Percentiles rank a stretch among this genome's conserved stretches.
Conservation (phyloP, 176 grass and related monocot genomes). For the Alopecurus myosuroides region DNA sequence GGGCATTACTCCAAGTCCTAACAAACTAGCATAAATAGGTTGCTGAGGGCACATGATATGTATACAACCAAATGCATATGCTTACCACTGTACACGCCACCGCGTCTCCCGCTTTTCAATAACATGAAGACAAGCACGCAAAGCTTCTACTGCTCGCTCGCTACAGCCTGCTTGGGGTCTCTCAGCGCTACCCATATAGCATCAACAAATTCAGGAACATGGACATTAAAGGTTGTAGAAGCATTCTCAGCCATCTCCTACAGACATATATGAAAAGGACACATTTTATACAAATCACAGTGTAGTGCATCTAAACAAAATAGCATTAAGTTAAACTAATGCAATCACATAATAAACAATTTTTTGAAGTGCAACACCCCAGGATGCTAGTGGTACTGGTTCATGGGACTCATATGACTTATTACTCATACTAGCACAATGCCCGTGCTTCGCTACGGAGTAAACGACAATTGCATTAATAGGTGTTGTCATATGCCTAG, state of each 20-base stretch:
- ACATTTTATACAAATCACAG: conserved; percentile 13
- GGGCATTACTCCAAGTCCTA: background rate
- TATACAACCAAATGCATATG: conserved; percentile 6
- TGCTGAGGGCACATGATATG: background rate
- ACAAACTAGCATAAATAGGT: background rate
- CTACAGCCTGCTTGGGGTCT: conserved; percentile 81
- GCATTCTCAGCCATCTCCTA: conserved; percentile 99
- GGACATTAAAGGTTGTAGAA: conserved; percentile 98
- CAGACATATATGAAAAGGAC: background rate
- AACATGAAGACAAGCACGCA: conserved; percentile 91
- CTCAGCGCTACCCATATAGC: conserved; percentile 94
- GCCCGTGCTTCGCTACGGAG: no score
- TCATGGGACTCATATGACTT: background rate
- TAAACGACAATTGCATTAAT: no score
- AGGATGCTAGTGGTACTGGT: background rate
- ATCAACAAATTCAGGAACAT: conserved; percentile 98
- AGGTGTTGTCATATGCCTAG: no score
- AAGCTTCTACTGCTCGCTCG: conserved; percentile 87
- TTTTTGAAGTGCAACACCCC: background rate
- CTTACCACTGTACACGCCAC: conserved; percentile 98
- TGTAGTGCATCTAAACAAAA: background rate
- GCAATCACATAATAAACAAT: background rate
- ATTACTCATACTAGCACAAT: no score
- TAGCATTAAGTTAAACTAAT: conserved; percentile 13
- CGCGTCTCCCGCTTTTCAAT: conserved; percentile 98